Base-by-base conservation (phyloP, 1,139 yeast genomes). In the Kodamaea derodonti region DNA sequence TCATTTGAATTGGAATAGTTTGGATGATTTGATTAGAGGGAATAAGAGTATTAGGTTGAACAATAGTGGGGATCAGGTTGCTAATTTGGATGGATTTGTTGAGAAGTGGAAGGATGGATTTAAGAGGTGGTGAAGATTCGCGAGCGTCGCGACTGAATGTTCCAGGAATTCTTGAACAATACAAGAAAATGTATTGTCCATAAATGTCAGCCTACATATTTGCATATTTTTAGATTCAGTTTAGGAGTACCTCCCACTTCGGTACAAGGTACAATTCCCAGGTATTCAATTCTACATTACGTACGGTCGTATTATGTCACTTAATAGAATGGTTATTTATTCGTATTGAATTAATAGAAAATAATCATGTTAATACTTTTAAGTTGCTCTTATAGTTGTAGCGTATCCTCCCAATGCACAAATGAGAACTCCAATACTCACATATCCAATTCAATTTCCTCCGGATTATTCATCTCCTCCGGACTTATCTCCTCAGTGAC, bases 371-470 rank as follows among this genome's bases (percentile, higher is more conserved):
- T 24, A 24, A 6, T 18, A 18, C 9, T 7, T 7, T 6, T 18
- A 9, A 18, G 22, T 6, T 18, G 9, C 22, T 18, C 22, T 18
- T 18, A 18, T 7, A 18, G 9, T 18, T 18, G 6, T 18, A 18
- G n/a, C n/a, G n/a, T n/a, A n/a, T n/a, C n/a, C n/a, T n/a, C n/a
- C n/a, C n/a, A n/a, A n/a, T n/a, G n/a, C n/a, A n/a, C n/a, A n/a
- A n/a, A n/a, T n/a, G n/a, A n/a, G n/a, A n/a, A n/a, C n/a, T n/a
- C n/a, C n/a, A 15, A 12, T 14, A 26, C 12, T 42, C 40, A 49
- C 62, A 84, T 62, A 35, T 78, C 82, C 33, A 78, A 51, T 24
- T 81, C 87, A 30, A 84, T 81, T 31, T 78, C 81, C 47, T 84
- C 87, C 1, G 85, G 83, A 49, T 84, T 83, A 4, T 38, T 42